Conservation (phyloP, 495 filamentous ascomycete species). For the Rhypophila decipiens region DNA sequence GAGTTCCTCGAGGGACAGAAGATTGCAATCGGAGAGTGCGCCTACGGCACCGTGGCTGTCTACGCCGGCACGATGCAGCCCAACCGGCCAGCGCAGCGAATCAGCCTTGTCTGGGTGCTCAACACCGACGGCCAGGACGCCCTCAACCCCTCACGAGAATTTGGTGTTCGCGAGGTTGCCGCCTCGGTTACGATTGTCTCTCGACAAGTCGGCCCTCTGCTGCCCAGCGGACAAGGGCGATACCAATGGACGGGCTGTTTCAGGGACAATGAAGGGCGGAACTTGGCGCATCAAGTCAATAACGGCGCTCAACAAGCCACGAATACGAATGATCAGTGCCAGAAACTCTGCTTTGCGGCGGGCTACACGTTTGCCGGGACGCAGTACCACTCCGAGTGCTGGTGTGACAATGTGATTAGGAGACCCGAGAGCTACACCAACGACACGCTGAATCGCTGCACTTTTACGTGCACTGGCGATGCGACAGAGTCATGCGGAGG, state of each 20-base stretch:
- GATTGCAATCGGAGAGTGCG: constrained; percentile 33
- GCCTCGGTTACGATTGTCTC: constrained; percentile 32
- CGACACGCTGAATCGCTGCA: constrained; percentile 24
- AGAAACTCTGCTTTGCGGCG: constrained; percentile 24
- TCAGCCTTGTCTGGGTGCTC: constrained; percentile 36
- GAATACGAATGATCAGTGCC: constrained; percentile 34
- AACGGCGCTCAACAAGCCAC: constrained; percentile 17
- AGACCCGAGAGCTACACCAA: constrained; percentile 6
- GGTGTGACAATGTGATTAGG: constrained; percentile 32
- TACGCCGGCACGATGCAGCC: constrained; percentile 41
- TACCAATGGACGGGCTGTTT: constrained; percentile 39
- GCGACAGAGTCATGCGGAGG: constrained; percentile 35
- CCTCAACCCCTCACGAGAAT: constrained; percentile 20
- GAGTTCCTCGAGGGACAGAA: constrained; percentile 45
- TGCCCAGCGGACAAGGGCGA: constrained; percentile 20
- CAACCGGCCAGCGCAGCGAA: constrained; percentile 35
- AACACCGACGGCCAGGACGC: constrained; percentile 39
- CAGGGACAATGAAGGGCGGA: constrained; percentile 33
- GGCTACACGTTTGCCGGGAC: constrained; percentile 44
- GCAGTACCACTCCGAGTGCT: constrained; percentile 46
- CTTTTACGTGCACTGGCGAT: constrained; percentile 28
- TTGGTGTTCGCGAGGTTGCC: constrained; percentile 24
- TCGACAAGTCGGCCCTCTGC: constrained; percentile 31
- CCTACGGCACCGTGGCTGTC: constrained; percentile 37
- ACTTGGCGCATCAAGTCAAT: constrained; percentile 31